Base-by-base conservation (phyloP, 805 yeast genomes). In the Yarrowia bubula region DNA sequence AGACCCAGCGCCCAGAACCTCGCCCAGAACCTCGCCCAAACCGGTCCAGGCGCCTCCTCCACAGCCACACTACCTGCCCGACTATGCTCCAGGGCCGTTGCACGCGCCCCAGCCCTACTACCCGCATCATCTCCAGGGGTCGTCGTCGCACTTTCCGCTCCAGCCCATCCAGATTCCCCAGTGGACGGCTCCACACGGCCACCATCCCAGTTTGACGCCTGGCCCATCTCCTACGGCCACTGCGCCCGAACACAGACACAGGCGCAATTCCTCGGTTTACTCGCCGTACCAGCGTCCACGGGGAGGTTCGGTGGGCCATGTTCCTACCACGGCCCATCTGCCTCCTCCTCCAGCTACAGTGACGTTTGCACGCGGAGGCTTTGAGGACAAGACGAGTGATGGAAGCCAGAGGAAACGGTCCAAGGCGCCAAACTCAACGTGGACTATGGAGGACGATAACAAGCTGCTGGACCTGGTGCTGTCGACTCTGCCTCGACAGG, bases 381-480 rank as follows among this genome's bases (percentile, higher is more conserved):
- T 43, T 14, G 64, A 58, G n/a, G 64, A 58, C 51, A 44, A 58
- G 42, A 43, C 64, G 7, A 58, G 51, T 32, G 64, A 58, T 22
- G 64, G 64, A 15, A 42, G 51, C 48, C 48, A 42, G 18, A 31
- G 64, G 13, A 72, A 72, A 37, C 69, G 74, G 28, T 55, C 69
- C 35, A 74, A 74, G 55, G 76, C 76, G 8, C 74, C 75, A 32
- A 74, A 74, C 55, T 67, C 73, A 17, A 71, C 71, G 17, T 74
- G 76, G 76, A 71, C 76, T 13, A 33, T 69, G 46, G 76, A 74
- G 41, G 76, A 74, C 44, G 76, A 74, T 60, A 69, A 71, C 39
- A 67, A 67, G 53, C 66, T 74, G 67, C 68, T 73, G 43, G 76
- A 74, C 55, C 67, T 74, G 53, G 75, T 74, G 15, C 66, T 74